phyloP scores from a whole-genome alignment of 306 rosid species.

The Glycyrrhiza uralensis region DNA sequence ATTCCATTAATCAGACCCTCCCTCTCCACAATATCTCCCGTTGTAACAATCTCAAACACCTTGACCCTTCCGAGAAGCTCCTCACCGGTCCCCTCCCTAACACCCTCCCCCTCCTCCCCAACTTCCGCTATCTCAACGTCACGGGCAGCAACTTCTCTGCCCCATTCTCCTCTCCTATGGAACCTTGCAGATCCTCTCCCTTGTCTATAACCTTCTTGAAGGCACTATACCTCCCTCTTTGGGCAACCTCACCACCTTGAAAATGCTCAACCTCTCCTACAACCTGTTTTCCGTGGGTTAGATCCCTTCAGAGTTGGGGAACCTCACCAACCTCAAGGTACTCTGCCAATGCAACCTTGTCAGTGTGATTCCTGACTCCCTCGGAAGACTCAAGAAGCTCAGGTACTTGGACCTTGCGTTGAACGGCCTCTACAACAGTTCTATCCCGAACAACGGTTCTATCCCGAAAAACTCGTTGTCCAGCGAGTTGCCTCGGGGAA shows the following conservation, averaged over 20 bases:
- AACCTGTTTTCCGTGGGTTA: constrained; percentile 65
- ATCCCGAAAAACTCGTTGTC: constrained; percentile 72
- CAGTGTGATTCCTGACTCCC: constrained; percentile 60
- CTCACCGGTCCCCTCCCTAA: constrained; percentile 64
- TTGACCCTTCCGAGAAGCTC: constrained; percentile 74
- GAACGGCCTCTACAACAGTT: constrained; percentile 53
- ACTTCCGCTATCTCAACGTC: constrained; percentile 57
- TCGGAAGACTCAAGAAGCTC: constrained; percentile 48
- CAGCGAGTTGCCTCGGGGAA: constrained; percentile 56
- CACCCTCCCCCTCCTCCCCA: constrained; percentile 43
- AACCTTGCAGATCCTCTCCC: constrained; percentile 50
- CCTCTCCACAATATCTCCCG: constrained; percentile 39
- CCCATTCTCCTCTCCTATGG: constrained; percentile 50
- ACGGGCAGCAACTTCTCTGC: constrained; percentile 74
- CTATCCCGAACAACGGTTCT: constrained; percentile 65
- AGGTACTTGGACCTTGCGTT: constrained; percentile 63
- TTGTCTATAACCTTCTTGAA: constrained; percentile 55
- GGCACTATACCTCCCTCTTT: constrained; percentile 51
- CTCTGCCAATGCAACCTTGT: constrained; percentile 57
- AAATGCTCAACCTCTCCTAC: constrained; percentile 72
- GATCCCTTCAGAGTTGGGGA: constrained; percentile 68
- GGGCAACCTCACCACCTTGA: constrained; percentile 50
- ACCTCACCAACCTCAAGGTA: constrained; percentile 57
- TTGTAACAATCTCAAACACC: constrained; percentile 46
- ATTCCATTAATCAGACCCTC: constrained; percentile 65